Evolutionary conservation across 2,329 filamentous ascomycete genomes (phyloP).

Genomic region (Seiridium unicorne): DNA sequence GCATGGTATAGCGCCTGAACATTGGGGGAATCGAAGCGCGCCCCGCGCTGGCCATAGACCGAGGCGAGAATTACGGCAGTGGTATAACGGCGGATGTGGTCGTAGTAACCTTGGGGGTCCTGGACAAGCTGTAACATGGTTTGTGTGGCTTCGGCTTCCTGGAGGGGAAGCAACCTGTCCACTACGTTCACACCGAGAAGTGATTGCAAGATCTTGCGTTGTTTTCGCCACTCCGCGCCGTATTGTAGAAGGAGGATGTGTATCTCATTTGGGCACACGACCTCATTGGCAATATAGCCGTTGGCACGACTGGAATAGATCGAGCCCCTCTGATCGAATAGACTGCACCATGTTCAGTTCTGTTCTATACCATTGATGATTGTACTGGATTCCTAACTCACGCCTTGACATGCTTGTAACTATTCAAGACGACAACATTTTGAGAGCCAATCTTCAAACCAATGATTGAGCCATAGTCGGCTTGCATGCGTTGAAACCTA

Average conservation of each 20-base stretch:
- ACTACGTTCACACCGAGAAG: not conserved
- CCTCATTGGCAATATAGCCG: conserved; percentile 8
- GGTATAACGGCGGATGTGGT: conserved; percentile 7
- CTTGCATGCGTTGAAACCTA: not conserved
- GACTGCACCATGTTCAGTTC: not conserved
- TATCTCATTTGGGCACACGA: not conserved
- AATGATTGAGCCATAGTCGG: conserved; percentile 12
- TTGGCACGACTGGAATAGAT: conserved; percentile 10
- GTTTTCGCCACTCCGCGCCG: conserved; percentile 7
- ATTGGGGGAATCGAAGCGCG: conserved; percentile 1
- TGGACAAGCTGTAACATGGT: conserved; percentile 4
- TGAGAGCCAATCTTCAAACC: conserved; percentile 11
- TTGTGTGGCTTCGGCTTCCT: conserved; percentile 6
- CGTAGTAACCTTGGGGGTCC: conserved; percentile 1
- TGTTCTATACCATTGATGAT: not conserved
- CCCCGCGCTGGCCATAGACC: conserved; percentile 8
- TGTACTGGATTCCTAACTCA: not conserved
- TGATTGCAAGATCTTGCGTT: not conserved
- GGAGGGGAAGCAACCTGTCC: conserved; percentile 5
- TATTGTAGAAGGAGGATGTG: conserved; percentile 6
- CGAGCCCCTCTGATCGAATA: conserved; percentile 9
- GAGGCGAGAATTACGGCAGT: conserved; percentile 7
- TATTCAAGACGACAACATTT: conserved; percentile 12
- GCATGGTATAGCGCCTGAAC: conserved; percentile 8
- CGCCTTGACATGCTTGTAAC: conserved; percentile 7